Evolutionary conservation across 345 rosid species (phyloP), one percentile per base, ranked within the genome.

Genomic region (Anastatica hierochuntica): DNA sequence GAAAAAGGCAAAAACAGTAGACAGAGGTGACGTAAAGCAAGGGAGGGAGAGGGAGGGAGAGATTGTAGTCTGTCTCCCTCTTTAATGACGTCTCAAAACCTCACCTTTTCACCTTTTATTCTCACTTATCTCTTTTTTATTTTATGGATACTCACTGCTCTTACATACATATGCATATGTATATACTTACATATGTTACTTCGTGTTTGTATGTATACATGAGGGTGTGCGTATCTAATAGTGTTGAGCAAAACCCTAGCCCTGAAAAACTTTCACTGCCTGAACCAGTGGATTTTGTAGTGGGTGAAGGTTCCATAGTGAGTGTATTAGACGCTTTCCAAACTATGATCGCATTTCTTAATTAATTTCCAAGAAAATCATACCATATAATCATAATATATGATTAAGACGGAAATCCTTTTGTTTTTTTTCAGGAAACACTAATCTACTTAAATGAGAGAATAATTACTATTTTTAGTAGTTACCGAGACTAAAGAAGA

Each of bases 11-110:
- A n/a, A n/a, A 60, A 53, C 29, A 60, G 71, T 67, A 20, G 66
- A 67, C 55, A 53, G 71, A 67, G 60, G 60, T 67, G 71, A 67
- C 71, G 71, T 67, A 67, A 67, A 67, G 71, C 64, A n/a, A n/a
- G n/a, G n/a, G n/a, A n/a, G n/a, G n/a, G n/a, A n/a, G n/a, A 39
- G 45, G 51, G 34, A 67, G 71, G 59, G 53, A 23, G 71, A 66
- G 66, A 58, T 58, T 58, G 60, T 66, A 39, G 56, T 60, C 60
- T 67, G 61, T 59, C 66, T 67, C 56, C 60, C 71, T 53, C 66
- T 45, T 53, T 65, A 66, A 6, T 66, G 65, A 51, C 71, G 71
- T 66, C 71, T 66, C 60, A 35, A 59, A 37, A 50, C 70, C 59
- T 66, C 55, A 58, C 53, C 71, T 66, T 66, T 66, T 39, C 61